phyloP scores from a whole-genome alignment of 768 basidiomycete species.

The Hypholoma fasciculare region DNA sequence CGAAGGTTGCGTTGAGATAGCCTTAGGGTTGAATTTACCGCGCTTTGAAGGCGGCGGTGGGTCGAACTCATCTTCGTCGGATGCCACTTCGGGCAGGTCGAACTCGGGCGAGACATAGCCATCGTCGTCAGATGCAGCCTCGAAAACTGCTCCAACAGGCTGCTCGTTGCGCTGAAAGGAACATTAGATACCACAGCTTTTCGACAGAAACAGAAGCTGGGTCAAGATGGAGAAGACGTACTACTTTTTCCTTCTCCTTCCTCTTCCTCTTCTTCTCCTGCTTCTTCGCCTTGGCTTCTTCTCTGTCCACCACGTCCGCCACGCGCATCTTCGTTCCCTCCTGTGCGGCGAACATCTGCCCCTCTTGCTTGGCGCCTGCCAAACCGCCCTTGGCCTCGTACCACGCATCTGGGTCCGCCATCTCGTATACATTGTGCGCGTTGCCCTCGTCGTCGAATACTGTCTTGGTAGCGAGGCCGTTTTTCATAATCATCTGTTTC shows the following conservation, averaged over 20 bases:
- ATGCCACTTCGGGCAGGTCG: conserved; percentile 40
- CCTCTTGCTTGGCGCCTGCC: conserved; percentile 64
- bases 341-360: conserved; percentile 66
- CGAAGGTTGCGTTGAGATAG: conserved; percentile 1
- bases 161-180: conserved; percentile 28
- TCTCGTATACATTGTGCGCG: conserved; percentile 80
- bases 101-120: conserved; percentile 77
- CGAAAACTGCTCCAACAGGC: conserved; percentile 32
- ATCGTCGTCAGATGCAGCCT: conserved; percentile 43
- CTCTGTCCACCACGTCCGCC: conserved; percentile 75
- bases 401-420: conserved; percentile 73
- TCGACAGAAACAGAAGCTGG: background rate
- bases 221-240: conserved; percentile 18
- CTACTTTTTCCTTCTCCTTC: conserved; percentile 71
- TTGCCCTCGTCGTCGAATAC: conserved; percentile 90
- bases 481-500: conserved; percentile 70
- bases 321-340: conserved; percentile 73
- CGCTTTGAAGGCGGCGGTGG: conserved; percentile 31
- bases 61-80: conserved; percentile 34
- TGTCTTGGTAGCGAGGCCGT: conserved; percentile 67
- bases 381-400: conserved; percentile 63
- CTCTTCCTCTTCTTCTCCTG: conserved; percentile 90
- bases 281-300: conserved; percentile 84
- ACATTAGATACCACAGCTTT: conserved; percentile 2
- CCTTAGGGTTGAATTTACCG: conserved; percentile 18